Conservation (phyloP, 148 eudicot species). For the Selenicereus undatus region DNA sequence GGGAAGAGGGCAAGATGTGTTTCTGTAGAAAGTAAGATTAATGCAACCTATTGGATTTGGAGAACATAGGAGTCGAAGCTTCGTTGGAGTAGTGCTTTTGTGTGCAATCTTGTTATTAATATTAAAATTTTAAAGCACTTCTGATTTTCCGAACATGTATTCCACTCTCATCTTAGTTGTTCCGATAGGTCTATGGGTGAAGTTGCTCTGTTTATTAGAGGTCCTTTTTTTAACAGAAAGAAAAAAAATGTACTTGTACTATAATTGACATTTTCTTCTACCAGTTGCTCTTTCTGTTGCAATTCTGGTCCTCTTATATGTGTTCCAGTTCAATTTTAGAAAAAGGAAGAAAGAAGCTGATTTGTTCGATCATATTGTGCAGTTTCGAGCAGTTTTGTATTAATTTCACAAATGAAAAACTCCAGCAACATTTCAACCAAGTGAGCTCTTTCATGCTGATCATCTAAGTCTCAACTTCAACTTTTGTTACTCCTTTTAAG, state of each 20-base stretch:
- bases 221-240: not conserved
- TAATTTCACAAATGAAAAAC: constrained; percentile 96
- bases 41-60: not conserved
- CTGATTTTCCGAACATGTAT: not conserved
- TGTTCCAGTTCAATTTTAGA: not conserved
- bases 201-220: not conserved
- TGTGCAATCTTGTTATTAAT: not conserved
- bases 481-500: not conserved
- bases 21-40: not conserved
- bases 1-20: too few species aligned
- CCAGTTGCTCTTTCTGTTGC: not conserved
- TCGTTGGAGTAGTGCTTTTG: not conserved
- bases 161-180: not conserved
- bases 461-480: not conserved
- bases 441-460: constrained; percentile 36
- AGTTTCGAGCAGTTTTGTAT: constrained; percentile 99
- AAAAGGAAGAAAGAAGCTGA: constrained; percentile 15
- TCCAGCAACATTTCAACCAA: constrained; percentile 99
- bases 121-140: not conserved
- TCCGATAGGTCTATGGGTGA: not conserved
- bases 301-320: not conserved
- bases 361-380: constrained; percentile 31
- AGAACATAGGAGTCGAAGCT: not conserved
- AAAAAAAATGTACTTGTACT: too few species aligned
- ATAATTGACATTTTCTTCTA: too few species aligned